Base-by-base conservation (phyloP, 2,329 filamentous ascomycete genomes). In the Basipetospora chlamydospora region DNA sequence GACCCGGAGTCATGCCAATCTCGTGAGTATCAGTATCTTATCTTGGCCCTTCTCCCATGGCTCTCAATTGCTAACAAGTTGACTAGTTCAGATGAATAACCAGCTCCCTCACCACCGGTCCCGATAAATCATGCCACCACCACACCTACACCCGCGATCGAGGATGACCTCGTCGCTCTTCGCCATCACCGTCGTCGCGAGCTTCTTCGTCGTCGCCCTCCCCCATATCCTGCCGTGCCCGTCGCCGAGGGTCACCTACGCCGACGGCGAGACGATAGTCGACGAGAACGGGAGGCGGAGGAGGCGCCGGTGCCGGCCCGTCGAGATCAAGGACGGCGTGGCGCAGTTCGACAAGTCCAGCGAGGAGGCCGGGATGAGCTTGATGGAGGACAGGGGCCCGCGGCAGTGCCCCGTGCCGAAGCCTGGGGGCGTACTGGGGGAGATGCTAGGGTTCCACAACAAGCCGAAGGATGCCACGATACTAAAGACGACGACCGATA, bases 391-490 rank as follows among this genome's bases (percentile, higher is more conserved):
- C 16, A 16, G 35, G 26, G 21, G 18, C 4, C n/a, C 18, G 13
- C 70, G 84, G 49, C 84, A 92, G 53, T 98, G 90, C 52, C 90
- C 90, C 0, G 77, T 98, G 10, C 90, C 90, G 5, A 95, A 95
- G 58, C 88, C 90, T 0, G 68, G 75, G 22, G 87, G 86, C 3
- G 59, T 86, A 23, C 59, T 93, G 31, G 83, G 82, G 10, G 72
- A 81, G 50, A 64, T 88, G 46, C 58, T 90, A 42, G 84, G 83
- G 0, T 80, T 88, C 51, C 69, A 67, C 46, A 62, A 55, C 20
- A 18, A 28, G 13, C 28, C 12, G 18, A 34, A 10, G 12, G 15
- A 26, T 18, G 28, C n/a, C 5, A 5, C 35, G 2, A 28, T 15
- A 21, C 10, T 18, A 21, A 20, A 26, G 25, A 23, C 26, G 26